phyloP scores from a whole-genome alignment of 495 filamentous ascomycete genomes.

The Glutinoglossum americanum region DNA sequence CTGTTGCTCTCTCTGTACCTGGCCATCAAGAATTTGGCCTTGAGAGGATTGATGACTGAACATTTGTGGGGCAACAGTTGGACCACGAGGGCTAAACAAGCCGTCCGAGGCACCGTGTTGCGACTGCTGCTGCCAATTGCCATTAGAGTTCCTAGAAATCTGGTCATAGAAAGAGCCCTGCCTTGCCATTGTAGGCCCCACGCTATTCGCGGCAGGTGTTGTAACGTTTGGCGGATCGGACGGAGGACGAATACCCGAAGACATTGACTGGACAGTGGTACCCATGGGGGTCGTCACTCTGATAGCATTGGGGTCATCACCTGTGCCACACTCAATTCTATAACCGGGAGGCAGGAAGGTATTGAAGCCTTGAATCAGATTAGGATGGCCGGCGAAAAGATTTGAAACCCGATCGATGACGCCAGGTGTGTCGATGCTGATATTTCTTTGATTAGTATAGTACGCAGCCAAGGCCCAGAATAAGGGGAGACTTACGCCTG shows the following conservation, averaged over 20 bases:
- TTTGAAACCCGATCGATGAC: conserved; percentile 93
- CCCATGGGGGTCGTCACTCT: conserved; percentile 93
- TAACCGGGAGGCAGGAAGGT: conserved; percentile 96
- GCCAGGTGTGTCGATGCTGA: conserved; percentile 87
- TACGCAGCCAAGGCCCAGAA: conserved; percentile 1
- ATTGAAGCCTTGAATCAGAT: conserved; percentile 95
- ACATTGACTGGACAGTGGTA: conserved; percentile 38
- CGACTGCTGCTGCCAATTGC: conserved; percentile 8
- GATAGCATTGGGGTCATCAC: conserved; percentile 84
- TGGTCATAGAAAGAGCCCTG: conserved; percentile 10
- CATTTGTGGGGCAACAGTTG: conserved; percentile 6
- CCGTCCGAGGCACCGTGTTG: conserved; percentile 21
- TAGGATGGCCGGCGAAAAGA: conserved; percentile 92
- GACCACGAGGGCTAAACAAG: conserved; percentile 23
- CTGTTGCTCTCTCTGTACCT: conserved; percentile 20
- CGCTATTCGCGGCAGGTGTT: conserved; percentile 9
- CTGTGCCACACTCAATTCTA: conserved; percentile 83
- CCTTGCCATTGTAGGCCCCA: conserved; percentile 3
- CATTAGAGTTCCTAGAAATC: conserved; percentile 6
- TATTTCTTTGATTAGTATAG: conserved; percentile 4
- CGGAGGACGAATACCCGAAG: conserved; percentile 24
- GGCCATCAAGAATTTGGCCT: conserved; percentile 23
- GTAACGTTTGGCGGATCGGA: conserved; percentile 22
- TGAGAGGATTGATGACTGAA: conserved; percentile 9
- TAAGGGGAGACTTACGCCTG: conserved; percentile 46